These are phyloP conservation scores for Fusarium begoniae DNA, from an alignment of 2,329 filamentous ascomycete species.

Conservation along the genomic window DNA sequence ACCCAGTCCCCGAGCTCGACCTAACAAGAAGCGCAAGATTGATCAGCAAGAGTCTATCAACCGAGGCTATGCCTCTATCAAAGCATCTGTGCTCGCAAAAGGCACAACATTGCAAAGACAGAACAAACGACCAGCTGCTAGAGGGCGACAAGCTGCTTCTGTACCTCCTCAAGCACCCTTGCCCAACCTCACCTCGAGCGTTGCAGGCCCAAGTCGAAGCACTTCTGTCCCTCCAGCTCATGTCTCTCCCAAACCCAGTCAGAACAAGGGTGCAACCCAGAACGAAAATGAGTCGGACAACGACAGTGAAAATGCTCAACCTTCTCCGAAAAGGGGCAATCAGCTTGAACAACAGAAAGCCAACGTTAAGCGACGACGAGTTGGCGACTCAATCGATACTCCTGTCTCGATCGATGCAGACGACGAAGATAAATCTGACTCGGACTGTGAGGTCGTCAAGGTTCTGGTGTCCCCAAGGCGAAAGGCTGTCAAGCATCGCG, in stretches of 20 bases:
- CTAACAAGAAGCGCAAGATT: conserved; percentile 10
- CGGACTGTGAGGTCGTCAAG: conserved; percentile 12
- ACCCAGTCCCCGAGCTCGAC: not conserved
- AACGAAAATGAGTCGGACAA: conserved; percentile 25
- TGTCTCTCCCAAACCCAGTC: not conserved
- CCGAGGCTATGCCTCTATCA: not conserved
- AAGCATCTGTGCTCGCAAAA: not conserved
- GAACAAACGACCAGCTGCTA: not conserved
- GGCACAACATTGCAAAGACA: not conserved
- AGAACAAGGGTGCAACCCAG: not conserved
- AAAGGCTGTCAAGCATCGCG: not conserved
- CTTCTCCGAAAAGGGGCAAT: conserved; percentile 13
- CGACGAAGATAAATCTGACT: not conserved
- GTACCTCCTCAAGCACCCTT: not conserved
- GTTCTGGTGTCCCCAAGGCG: not conserved
- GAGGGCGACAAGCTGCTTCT: not conserved
- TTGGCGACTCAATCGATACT: not conserved
- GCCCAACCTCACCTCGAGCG: not conserved
- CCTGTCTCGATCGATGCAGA: not conserved
- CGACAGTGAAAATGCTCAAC: conserved; percentile 27
- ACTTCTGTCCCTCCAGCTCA: not conserved
- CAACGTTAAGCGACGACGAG: conserved; percentile 23
- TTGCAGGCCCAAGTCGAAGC: not conserved
- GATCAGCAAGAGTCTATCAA: not conserved
- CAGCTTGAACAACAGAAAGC: not conserved